phyloP scores from a whole-genome alignment of 2,329 filamentous ascomycete species.

The Truncatella angustata region DNA sequence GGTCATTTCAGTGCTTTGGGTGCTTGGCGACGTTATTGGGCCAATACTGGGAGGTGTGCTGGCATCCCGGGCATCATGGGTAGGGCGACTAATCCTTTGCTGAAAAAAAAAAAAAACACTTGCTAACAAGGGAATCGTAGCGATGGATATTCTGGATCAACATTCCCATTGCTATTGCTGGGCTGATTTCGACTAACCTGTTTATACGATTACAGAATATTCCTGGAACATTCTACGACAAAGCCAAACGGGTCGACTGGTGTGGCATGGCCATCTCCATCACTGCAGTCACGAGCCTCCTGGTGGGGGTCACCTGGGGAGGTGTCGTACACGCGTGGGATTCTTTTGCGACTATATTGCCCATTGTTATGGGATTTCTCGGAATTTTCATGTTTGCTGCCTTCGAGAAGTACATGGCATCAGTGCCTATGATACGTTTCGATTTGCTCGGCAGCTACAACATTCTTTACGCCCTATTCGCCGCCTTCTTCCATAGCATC shows the following conservation, averaged over 20 bases:
- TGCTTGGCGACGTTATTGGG: background rate
- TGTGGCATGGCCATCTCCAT: background rate
- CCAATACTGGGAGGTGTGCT: background rate
- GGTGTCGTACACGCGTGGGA: background rate
- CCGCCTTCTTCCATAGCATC: constrained; percentile 1
- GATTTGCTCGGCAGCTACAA: background rate
- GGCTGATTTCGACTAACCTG: background rate
- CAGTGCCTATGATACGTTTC: background rate
- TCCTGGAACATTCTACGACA: background rate
- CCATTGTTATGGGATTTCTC: background rate
- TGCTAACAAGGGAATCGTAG: too few relatives aligned
- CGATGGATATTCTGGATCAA: constrained; percentile 5
- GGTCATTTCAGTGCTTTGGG: background rate
- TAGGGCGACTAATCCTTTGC: too few relatives aligned
- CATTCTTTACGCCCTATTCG: background rate
- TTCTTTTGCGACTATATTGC: background rate
- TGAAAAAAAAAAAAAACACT: too few relatives aligned
- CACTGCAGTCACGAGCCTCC: constrained; percentile 1
- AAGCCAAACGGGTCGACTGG: background rate
- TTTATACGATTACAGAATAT: background rate
- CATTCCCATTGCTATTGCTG: background rate
- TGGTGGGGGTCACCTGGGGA: constrained; percentile 1
- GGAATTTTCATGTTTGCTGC: background rate
- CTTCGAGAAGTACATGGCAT: background rate
- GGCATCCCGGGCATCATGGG: background rate